Evolutionary conservation across 768 basidiomycete genomes (phyloP), one percentile per base, ranked within the genome.

Genomic region (Peribolospora kevripleyi): DNA sequence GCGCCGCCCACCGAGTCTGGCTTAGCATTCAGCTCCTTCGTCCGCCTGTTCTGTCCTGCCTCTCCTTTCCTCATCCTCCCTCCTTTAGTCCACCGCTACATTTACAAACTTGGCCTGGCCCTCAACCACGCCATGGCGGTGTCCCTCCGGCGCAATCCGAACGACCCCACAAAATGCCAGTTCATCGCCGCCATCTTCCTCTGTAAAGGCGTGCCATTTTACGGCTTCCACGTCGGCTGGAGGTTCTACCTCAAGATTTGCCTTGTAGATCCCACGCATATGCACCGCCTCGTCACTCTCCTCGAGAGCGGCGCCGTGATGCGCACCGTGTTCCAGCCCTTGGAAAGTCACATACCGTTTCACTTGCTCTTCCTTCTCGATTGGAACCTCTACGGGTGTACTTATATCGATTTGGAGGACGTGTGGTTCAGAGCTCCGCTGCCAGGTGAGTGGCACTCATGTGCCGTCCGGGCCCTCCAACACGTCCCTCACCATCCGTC

Each of bases 121-220:
- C 71, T 98, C 54, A 85, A 95, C 63, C 76, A 81, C 61, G 88
- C 88, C 1, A 76, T 97, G 60, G 80, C 81, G 2, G 68, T 86
- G 49, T 84, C 85, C 4, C 67, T 86, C 61, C 79, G 79, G 38
- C 67, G 69, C 5, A 74, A 70, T 48, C 74, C 76, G 13, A 75
- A 75, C 61, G 61, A 66, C 50, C 64, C 68, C 58, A 64, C 65
- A 37, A 63, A 61, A 48, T 62, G 63, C 53, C 63, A 70, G 36
- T 69, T 66, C 57, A 68, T 72, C 56, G 81, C 84, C 10, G 79
- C 79, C 36, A 74, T 93, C 46, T 65, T 85, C 50, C 72, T 90
- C 52, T 84, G 88, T 59, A 97, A 97, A 68, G 93, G 87, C n/a
- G 70, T 87, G 13, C 81, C 82, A 63, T 93, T 97, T 68, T 97